Conservation (phyloP, 768 basidiomycete species). For the Termitomyces sp. region DNA sequence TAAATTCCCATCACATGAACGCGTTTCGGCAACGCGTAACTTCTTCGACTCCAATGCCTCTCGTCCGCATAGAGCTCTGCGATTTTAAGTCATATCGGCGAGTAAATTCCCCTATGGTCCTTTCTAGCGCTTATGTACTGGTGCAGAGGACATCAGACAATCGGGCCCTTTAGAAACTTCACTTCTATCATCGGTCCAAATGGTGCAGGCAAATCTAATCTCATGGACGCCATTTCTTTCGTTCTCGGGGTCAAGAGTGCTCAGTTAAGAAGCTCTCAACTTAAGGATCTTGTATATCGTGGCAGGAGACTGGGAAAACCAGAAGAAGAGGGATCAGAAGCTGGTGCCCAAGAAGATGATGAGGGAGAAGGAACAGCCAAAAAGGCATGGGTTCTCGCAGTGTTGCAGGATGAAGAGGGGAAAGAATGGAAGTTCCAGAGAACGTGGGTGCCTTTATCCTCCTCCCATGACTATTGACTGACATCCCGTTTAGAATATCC, state of each 20-base stretch:
- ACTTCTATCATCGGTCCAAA: slow-evolving; percentile 97
- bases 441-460: slow-evolving; percentile 54
- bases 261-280: slow-evolving; percentile 86
- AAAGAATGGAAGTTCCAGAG: slow-evolving; percentile 91
- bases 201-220: slow-evolving; percentile 97
- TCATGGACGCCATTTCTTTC: slow-evolving; percentile 99
- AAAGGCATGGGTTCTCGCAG: slow-evolving; percentile 94
- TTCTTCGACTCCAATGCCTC: slow-evolving; percentile 50
- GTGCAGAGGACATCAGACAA: slow-evolving; percentile 69
- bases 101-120: slow-evolving; percentile 7
- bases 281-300: slow-evolving; percentile 95
- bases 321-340: slow-evolving; percentile 37
- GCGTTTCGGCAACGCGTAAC: slow-evolving; percentile 4
- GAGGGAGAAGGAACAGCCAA: slow-evolving; percentile 81
- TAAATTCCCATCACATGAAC: slow-evolving; percentile 9
- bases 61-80: slow-evolving; percentile 81
- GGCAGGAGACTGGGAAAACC: slow-evolving; percentile 62
- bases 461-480: not conserved
- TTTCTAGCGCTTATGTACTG: not conserved
- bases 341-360: slow-evolving; percentile 40
- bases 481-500: slow-evolving; percentile 60
- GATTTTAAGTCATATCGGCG: slow-evolving; percentile 95
- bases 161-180: slow-evolving; percentile 90
- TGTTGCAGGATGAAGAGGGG: slow-evolving; percentile 68
- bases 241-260: slow-evolving; percentile 95